These are phyloP conservation scores for Leishmania tarentolae DNA, from an alignment of 208 protist species.

Conservation along the genomic window DNA sequence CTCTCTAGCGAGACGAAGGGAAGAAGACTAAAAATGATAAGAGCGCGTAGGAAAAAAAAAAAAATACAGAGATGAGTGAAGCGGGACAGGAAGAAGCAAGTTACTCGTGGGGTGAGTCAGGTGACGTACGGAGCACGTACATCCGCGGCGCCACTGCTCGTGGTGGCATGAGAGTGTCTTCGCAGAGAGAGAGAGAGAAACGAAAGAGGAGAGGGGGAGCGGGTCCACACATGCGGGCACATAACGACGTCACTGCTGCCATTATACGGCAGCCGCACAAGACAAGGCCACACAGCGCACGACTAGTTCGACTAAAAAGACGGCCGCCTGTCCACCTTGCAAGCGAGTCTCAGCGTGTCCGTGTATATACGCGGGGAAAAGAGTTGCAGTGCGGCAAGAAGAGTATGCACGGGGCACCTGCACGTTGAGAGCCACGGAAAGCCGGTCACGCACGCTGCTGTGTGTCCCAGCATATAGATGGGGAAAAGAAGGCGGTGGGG, in stretches of 20 bases:
- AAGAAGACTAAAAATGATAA: too few species aligned
- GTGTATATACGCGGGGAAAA: background rate
- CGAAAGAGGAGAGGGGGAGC: background rate
- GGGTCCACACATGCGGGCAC: too few species aligned
- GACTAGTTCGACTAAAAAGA: background rate
- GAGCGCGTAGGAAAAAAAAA: too few species aligned
- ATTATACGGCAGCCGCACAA: background rate
- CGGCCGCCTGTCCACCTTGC: background rate
- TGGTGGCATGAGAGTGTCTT: background rate
- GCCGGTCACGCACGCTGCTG: too few species aligned
- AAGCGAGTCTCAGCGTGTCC: background rate
- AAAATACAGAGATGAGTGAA: too few species aligned
- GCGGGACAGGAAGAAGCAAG: too few species aligned
- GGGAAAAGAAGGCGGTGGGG: background rate
- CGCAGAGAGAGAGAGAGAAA: background rate
- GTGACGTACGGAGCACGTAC: too few species aligned
- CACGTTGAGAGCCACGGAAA: background rate
- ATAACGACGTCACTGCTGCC: background rate
- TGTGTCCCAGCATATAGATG: background rate
- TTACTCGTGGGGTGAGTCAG: too few species aligned
- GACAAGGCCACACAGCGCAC: background rate
- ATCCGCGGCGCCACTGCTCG: background rate
- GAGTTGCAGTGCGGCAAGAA: too few species aligned
- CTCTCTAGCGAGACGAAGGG: too few species aligned
- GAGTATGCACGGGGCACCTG: background rate